Evolutionary conservation across 306 rosid genomes (phyloP), one percentile per base, ranked within the genome.

Genomic region (Quercus agrifolia): DNA sequence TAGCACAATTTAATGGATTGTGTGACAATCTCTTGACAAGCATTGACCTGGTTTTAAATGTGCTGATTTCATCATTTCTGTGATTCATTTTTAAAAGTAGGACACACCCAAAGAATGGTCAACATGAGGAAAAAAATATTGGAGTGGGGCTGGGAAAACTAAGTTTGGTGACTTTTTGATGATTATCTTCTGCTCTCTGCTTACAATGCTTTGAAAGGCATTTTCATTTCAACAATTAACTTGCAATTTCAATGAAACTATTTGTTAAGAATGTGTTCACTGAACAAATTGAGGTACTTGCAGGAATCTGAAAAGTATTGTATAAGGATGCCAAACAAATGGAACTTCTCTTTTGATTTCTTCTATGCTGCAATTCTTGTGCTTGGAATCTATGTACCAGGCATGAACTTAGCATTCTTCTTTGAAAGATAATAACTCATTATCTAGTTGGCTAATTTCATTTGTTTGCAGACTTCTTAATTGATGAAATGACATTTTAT

Each of bases 301-400:
- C 92, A 93, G 94, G 88, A 72, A 49, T 91, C 94, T 71, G 94
- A 86, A 74, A 88, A 85, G 87, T 93, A 86, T 73, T 88, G 89
- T 80, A 8, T 87, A 77, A 86, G 94, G 85, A 89, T 93, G 98
- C 97, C 98, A 66, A 93, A 91, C 94, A 84, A 77, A 76, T 93
- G 91, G 97, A 93, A 93, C 88, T 89, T 83, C 92, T 87, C 93
- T 7, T 88, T 91, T 6, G 98, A 93, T 76, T 88, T 84, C 91
- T 86, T 88, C 83, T 81, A 78, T 79, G 86, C 80, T 28, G 82
- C 93, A 2, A 75, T 91, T 75, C 35, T 86, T 41, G 84, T 23
- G 25, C 68, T 91, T 11, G 93, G 77, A 76, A 72, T 84, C 82
- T 93, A 93, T 51, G 89, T 80, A 19, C 97, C 98, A 88, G 98